Percentiles rank a stretch among this genome's conserved stretches.
Evolutionary conservation across 106 monocot species (phyloP).

Genomic region (Platanthera zijinensis): DNA sequence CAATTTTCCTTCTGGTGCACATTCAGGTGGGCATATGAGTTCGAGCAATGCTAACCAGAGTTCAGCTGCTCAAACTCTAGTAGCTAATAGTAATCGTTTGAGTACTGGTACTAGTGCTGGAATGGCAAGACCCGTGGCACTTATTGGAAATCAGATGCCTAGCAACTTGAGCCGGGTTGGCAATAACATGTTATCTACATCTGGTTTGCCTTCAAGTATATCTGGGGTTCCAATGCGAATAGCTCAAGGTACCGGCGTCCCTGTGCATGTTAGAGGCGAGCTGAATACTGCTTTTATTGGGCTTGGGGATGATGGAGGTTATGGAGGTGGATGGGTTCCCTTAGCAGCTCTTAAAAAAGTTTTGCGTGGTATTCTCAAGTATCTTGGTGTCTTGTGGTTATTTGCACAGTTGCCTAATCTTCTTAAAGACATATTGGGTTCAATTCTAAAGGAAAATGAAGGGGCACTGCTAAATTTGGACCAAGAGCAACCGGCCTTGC

Average conservation of each 20-base stretch:
- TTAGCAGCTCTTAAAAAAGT: conserved; percentile 97
- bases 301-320: conserved; percentile 99
- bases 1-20: conserved; percentile 40
- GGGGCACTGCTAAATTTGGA: conserved; percentile 94
- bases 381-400: conserved; percentile 95
- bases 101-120: conserved; percentile 18
- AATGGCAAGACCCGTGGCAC: conserved; percentile 35
- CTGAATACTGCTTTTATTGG: conserved; percentile 95
- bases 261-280: conserved; percentile 86
- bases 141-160: conserved; percentile 40
- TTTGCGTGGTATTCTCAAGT: conserved; percentile 87
- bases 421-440: conserved; percentile 91
- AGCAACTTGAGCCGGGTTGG: conserved; percentile 46
- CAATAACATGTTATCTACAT: conserved; percentile 53
- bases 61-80: conserved; percentile 18
- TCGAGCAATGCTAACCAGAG: conserved; percentile 22
- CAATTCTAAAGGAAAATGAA: conserved; percentile 89
- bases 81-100: conserved; percentile 30
- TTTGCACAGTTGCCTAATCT: conserved; percentile 96
- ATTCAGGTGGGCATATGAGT: conserved; percentile 25
- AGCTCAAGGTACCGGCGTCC: conserved; percentile 62
- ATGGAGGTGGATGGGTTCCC: conserved; percentile 99
- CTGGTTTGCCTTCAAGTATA: conserved; percentile 49
- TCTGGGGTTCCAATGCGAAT: conserved; percentile 65
- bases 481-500: conserved; percentile 96